Percentiles rank a stretch among this genome's conserved stretches.
phyloP scores from a whole-genome alignment of 2,329 filamentous ascomycete genomes.

The Tolypocladium nubicola region DNA sequence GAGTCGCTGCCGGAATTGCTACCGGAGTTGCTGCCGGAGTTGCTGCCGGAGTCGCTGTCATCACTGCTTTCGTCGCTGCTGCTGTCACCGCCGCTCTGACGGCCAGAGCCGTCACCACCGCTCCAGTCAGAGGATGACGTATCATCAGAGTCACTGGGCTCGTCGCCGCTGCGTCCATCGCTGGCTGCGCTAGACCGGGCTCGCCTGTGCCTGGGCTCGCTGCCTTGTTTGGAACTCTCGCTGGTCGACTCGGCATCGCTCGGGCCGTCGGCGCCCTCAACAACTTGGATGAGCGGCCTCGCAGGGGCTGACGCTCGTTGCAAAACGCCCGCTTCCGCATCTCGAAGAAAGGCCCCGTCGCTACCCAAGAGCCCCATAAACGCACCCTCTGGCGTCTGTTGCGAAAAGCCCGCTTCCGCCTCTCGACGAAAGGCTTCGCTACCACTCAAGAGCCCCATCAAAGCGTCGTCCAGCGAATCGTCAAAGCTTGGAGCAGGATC shows the following conservation, averaged over 20 bases:
- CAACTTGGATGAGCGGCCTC: slow-evolving; percentile 18
- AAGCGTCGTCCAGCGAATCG: slow-evolving; percentile 19
- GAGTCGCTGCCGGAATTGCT: slow-evolving; percentile 1
- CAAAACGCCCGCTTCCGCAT: neutral
- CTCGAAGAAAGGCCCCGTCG: neutral
- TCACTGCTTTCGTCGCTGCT: slow-evolving; percentile 3
- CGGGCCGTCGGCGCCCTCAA: slow-evolving; percentile 3
- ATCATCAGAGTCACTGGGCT: neutral
- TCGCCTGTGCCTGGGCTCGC: neutral
- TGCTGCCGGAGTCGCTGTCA: slow-evolving; percentile 4
- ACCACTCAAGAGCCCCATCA: slow-evolving; percentile 8
- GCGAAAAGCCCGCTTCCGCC: neutral
- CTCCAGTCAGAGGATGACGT: neutral
- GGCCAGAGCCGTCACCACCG: neutral
- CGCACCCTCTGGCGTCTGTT: slow-evolving; percentile 9
- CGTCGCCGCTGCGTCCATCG: neutral
- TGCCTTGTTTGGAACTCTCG: neutral
- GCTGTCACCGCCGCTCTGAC: neutral
- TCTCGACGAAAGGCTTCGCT: neutral
- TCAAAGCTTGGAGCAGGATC: slow-evolving; percentile 21
- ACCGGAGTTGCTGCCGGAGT: slow-evolving; percentile 7
- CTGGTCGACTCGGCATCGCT: neutral
- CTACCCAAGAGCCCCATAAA: slow-evolving; percentile 7
- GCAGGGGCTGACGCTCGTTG: neutral
- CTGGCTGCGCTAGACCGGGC: neutral